Base-by-base conservation (phyloP, 73 alveolate genomes). In the Stentor roeselii region DNA sequence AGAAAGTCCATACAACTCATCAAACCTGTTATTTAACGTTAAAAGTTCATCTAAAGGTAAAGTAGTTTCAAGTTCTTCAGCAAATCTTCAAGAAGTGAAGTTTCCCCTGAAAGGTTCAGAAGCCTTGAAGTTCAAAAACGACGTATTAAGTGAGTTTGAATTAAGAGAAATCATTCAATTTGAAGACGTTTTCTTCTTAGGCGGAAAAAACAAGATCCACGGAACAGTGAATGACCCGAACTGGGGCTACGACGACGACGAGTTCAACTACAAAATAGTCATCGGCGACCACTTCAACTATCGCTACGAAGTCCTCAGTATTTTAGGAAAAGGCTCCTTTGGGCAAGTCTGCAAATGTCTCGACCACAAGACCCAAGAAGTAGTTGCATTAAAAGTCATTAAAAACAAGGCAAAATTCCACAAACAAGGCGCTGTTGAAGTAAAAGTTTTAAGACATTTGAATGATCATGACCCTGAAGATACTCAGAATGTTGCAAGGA, bases 281-380 rank as follows among this genome's bases (percentile, higher is more conserved):
- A 92, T 84, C 75, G 97, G 95, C 75, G 90, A 87, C 84, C 97
- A 94, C 82, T 59, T 94, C 60, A 90, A 88, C 75, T 94, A 92
- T 82, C 59, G 98, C 78, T 94, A 89, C 89, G 90, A 94, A 82
- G 85, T 94, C 37, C 75, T 92, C 30, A 89, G 78, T 32, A 21
- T 78, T 38, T 87, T 95, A 11, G 99, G 99, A 3, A 92, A 94
- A 82, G 99, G 99, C 0, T 90, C 98, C 3, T 95, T 93, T 75
- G 99, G 99, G 34, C 94, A 86, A 60, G 98, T 95, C 0, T 61
- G 93, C 11, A 86, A 94, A 82, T 95, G 98, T 86, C 76, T 84
- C 42, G 99, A 95, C 86, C 98, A 95, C 78, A 92, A 93, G 82
- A 90, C 82, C 40, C 89, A 93, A 76, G 94, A 91, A 88, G 38